A percentile compares a stretch with the other conserved stretches of the same genome.
Conservation (phyloP, 768 basidiomycete genomes). For the Pisolithus tinctorius region DNA sequence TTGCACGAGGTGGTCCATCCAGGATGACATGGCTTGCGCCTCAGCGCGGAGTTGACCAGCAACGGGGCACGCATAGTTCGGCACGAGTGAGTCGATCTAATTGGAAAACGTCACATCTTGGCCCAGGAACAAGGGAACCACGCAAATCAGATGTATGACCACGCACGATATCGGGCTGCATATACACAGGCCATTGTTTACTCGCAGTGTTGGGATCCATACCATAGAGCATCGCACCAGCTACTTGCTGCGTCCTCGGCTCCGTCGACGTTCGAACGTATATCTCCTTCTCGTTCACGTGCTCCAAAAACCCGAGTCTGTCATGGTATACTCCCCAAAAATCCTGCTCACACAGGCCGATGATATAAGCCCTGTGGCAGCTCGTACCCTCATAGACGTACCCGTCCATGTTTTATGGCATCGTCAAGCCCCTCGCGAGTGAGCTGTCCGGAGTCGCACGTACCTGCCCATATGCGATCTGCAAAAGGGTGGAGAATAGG, state of each 20-base stretch:
- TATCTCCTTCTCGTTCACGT: conserved; percentile 31
- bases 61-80: conserved; percentile 37
- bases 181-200: conserved; percentile 33
- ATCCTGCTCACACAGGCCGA: conserved; percentile 27
- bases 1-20: conserved; percentile 37
- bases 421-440: conserved; percentile 39
- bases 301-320: conserved; percentile 30
- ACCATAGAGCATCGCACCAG: conserved; percentile 38
- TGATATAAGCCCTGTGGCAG: background rate
- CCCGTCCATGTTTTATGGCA: conserved; percentile 36
- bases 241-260: conserved; percentile 42
- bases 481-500: conserved; percentile 40
- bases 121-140: background rate
- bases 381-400: background rate
- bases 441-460: conserved; percentile 42
- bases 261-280: conserved; percentile 39
- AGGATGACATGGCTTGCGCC: conserved; percentile 38
- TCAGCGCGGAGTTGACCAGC: conserved; percentile 34
- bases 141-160: background rate
- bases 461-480: conserved; percentile 39
- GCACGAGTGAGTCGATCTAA: conserved; percentile 44
- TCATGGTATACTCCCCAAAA: conserved; percentile 39
- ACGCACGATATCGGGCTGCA: conserved; percentile 37
- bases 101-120: background rate
- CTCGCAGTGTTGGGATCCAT: conserved; percentile 33